Evolutionary conservation across 2,329 filamentous ascomycete species (phyloP).

Genomic region (Kalaharituber pfeilii): DNA sequence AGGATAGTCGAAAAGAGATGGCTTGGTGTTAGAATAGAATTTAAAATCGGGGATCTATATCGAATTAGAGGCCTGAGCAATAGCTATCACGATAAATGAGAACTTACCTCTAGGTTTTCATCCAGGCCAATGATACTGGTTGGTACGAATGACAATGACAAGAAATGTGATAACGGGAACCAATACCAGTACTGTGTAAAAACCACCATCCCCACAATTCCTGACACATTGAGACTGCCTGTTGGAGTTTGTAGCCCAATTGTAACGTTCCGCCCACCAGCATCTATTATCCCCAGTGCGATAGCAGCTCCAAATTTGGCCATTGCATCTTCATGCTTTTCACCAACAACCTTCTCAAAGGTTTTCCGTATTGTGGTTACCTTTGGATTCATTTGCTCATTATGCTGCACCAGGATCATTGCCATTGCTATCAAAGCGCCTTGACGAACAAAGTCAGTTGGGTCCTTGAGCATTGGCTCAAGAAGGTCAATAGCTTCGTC

Average conservation of each 20-base stretch:
- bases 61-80: not conserved
- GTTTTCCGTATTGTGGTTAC: conserved; percentile 80
- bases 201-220: conserved; percentile 91
- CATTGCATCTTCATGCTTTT: conserved; percentile 97
- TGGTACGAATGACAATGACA: conserved; percentile 89
- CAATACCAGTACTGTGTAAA: conserved; percentile 99
- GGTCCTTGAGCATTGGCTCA: conserved; percentile 99
- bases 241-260: conserved; percentile 96
- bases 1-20: conserved; percentile 93
- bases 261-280: conserved; percentile 93
- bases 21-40: conserved; percentile 85
- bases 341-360: conserved; percentile 79
- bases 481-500: conserved; percentile 92
- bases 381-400: conserved; percentile 96
- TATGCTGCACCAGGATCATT: conserved; percentile 99
- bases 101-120: conserved; percentile 49
- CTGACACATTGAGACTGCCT: conserved; percentile 95
- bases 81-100: not conserved
- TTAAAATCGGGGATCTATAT: conserved; percentile 71
- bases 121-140: conserved; percentile 92
- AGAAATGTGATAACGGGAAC: conserved; percentile 97
- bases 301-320: conserved; percentile 94
- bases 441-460: conserved; percentile 93
- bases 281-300: conserved; percentile 91
- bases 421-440: conserved; percentile 83